Evolutionary conservation across 805 yeast species (phyloP), one percentile per base, ranked within the genome.

Genomic region (Barnettozyma vustinii): DNA sequence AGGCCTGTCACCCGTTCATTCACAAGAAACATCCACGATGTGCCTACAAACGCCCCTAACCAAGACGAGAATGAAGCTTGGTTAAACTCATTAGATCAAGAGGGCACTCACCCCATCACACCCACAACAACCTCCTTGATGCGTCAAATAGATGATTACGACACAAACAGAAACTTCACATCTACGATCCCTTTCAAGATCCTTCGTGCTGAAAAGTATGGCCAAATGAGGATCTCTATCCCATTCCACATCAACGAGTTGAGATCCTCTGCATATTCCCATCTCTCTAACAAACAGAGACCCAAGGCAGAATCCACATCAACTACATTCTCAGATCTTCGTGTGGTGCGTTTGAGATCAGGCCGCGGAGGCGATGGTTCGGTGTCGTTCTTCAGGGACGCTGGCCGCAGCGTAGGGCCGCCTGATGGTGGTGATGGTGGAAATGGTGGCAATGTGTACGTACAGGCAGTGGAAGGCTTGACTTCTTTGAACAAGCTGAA

Each of bases 371-470:
- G 99, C 2, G 74, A 84, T 62, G 99, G 99, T 7, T 73, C 79
- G 30, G 84, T 89, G 0, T 85, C 97, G 0, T 94, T 94, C 66
- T 77, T 83, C 51, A 73, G 97, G 55, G 98, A 89, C 56, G 87
- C 96, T 4, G 87, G 90, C 37, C 69, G 87, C 40, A 75, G 96
- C 0, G 75, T 76, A 18, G 99, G 99, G 0, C 98, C 99, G 0
- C 96, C 99, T 0, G 96, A 91, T 65, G 99, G 99, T n/a, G 99
- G 99, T 9, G 97, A 94, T 68, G 99, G 99, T 27, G 99, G 98
- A 5, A 70, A 74, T 52, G 99, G 99, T 20, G 99, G 99, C 2
- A 75, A 83, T 46, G 76, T 94, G 2, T 92, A 84, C 62, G 79
- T 94, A 2, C 87, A 84, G 61, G 96, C 96, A 3, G 81, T 83